Base-by-base conservation (phyloP, 352 stramenopile species). In the Phytophthora megakarya region DNA sequence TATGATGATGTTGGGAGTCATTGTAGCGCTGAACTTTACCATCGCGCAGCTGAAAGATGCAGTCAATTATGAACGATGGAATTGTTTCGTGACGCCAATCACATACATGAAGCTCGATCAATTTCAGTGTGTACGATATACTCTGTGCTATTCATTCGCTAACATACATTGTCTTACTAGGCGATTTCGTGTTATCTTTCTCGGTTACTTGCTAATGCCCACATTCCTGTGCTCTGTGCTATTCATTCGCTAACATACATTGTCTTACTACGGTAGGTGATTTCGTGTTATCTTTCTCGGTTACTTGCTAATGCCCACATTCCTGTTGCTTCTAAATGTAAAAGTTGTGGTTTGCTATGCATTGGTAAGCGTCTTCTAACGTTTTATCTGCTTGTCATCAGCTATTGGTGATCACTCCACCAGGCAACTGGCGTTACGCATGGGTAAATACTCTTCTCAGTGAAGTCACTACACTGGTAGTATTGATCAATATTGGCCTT, bases 61-160 rank as follows among this genome's bases (percentile, higher is more conserved):
- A 18, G 51, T 86, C 15, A 78, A 76, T 11, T 79, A 84, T 47
- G 68, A 72, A 22, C 72, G 80, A 16, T 91, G 82, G 82, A 80
- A 87, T 52, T 76, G 76, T 48, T 73, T 72, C 51, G 71, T 84
- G 26, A 86, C 79, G 0, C 78, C 82, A 15, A 59, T 88, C 21
- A 81, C 74, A 18, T 88, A 89, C 59, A 88, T 87, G 72, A 88
- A 87, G 50, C 76, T 92, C 40, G 76, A 83, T n/a, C 80, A 89
- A 54, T 88, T 88, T 40, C 70, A 81, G 80, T 88, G 55, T 19
- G 75, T 69, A 13, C 7, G 15, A 23, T 37, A n/a, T 35, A 1
- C n/a, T n/a, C 5, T 11, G 16, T 42, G 15, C 18, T 54, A 25
- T n/a, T n/a, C n/a, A n/a, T n/a, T n/a, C n/a, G 26, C 23, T 48